These are phyloP conservation scores for Xylaria sp. DNA, from an alignment of 2,329 filamentous ascomycete species.

Conservation along the genomic window DNA sequence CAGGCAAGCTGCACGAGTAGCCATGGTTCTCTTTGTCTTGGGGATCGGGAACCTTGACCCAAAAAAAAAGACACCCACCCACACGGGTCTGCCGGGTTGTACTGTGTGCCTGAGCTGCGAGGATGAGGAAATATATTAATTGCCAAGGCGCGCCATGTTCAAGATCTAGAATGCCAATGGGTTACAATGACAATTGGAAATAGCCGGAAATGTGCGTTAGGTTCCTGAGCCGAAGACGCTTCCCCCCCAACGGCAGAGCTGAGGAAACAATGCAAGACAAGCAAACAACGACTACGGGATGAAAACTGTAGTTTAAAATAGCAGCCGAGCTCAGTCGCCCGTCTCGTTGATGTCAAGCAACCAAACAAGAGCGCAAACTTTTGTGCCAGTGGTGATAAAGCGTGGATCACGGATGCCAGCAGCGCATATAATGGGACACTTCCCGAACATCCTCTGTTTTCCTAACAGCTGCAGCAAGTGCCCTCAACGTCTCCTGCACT, in stretches of 20 bases:
- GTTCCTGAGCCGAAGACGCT: conserved; percentile 41
- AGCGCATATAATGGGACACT: conserved; percentile 24
- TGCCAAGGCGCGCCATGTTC: conserved; percentile 41
- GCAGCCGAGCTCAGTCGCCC: neutral
- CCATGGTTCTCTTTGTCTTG: conserved; percentile 37
- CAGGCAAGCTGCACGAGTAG: conserved; percentile 32
- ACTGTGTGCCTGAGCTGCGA: conserved; percentile 42
- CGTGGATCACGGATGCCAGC: conserved; percentile 37
- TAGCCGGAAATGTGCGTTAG: conserved; percentile 45
- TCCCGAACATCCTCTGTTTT: conserved; percentile 6
- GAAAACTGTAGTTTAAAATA: conserved; percentile 27
- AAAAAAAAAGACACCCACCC: conserved; percentile 2
- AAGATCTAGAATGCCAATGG: conserved; percentile 39
- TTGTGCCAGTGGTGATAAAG: conserved; percentile 4
- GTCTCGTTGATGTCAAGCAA: neutral
- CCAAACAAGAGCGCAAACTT: conserved; percentile 5
- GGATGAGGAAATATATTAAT: conserved; percentile 43
- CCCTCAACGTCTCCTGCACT: neutral
- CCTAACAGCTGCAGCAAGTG: neutral
- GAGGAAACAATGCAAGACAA: conserved; percentile 30
- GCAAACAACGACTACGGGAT: conserved; percentile 35
- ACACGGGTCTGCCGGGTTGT: conserved; percentile 37
- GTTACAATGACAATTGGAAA: conserved; percentile 40
- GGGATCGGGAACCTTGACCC: conserved; percentile 34
- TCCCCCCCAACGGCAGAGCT: conserved; percentile 31